Evolutionary conservation across 75 land plant genomes (phyloP).

Genomic region (Selaginella moellendorffii): DNA sequence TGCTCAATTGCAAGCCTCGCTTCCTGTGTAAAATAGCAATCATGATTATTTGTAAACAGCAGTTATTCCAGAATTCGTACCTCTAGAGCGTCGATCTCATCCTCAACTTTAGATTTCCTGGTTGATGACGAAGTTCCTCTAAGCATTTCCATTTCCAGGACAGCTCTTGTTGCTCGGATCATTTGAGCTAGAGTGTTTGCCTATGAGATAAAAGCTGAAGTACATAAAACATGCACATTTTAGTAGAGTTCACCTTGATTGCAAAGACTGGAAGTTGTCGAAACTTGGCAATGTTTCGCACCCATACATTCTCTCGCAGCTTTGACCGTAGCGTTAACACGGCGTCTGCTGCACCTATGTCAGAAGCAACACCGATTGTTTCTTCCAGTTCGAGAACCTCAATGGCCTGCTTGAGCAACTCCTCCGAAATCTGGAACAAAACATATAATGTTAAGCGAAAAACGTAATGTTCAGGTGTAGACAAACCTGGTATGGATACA

Average conservation of each 20-base stretch:
- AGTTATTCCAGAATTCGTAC: conserved; percentile 16
- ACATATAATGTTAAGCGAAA: conserved; percentile 7
- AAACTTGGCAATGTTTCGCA: conserved; percentile 74
- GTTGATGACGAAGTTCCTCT: conserved; percentile 11
- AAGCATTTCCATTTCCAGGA: conserved; percentile 49
- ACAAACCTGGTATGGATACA: conserved; percentile 70
- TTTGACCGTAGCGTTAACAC: conserved; percentile 59
- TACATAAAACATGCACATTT: not conserved
- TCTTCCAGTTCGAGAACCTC: conserved; percentile 73
- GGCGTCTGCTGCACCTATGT: conserved; percentile 70
- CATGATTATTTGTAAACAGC: not conserved
- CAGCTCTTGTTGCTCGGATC: conserved; percentile 81
- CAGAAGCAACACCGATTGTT: conserved; percentile 61
- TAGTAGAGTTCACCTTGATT: conserved; percentile 44
- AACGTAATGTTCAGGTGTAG: not conserved
- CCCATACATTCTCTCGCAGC: conserved; percentile 75
- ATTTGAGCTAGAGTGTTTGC: conserved; percentile 87
- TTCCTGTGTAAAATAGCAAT: conserved; percentile 33
- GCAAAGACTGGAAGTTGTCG: conserved; percentile 82
- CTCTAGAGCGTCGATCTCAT: conserved; percentile 98
- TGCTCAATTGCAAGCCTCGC: conserved; percentile 95
- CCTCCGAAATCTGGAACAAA: conserved; percentile 65
- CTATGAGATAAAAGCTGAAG: conserved; percentile 26
- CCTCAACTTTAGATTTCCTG: conserved; percentile 30
- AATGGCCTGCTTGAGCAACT: conserved; percentile 69